phyloP scores from a whole-genome alignment of 2,329 filamentous ascomycete species.

The Diaporthe citri region DNA sequence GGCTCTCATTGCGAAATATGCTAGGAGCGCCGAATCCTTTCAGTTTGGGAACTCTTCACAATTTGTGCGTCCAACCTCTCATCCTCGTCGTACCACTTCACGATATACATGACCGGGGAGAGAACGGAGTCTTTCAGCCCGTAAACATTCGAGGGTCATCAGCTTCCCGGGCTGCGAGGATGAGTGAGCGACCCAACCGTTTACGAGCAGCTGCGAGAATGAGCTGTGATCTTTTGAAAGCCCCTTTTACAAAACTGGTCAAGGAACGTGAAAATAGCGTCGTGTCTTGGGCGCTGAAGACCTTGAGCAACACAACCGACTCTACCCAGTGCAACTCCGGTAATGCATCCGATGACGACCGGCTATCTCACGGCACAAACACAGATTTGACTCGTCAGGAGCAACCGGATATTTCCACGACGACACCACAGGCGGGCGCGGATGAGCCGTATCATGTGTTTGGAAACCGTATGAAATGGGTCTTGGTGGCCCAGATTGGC shows the following conservation, averaged over 20 bases:
- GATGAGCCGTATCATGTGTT: constrained; percentile 52
- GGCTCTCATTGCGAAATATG: background rate
- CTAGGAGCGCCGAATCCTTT: background rate
- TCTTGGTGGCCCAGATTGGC: constrained; percentile 62
- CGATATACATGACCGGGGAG: background rate
- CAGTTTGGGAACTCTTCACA: background rate
- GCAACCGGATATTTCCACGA: too few relatives aligned
- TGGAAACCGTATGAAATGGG: constrained; percentile 54
- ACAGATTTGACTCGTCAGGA: background rate
- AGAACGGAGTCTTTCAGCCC: background rate
- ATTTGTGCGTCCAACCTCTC: background rate
- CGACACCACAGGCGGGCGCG: too few relatives aligned
- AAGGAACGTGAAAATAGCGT: too few relatives aligned
- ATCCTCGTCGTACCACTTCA: background rate
- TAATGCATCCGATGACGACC: background rate
- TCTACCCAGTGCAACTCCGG: background rate
- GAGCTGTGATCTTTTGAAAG: too few relatives aligned
- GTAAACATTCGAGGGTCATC: background rate
- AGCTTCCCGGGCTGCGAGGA: background rate
- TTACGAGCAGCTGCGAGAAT: background rate
- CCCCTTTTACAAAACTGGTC: background rate
- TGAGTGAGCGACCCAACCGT: background rate
- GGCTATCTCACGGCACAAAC: too few relatives aligned
- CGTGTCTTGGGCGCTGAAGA: background rate
- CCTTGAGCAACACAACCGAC: background rate